Percentiles rank a stretch among this genome's conserved stretches.
Conservation (phyloP, 495 filamentous ascomycete genomes). For the Articulospora tetracladia region DNA sequence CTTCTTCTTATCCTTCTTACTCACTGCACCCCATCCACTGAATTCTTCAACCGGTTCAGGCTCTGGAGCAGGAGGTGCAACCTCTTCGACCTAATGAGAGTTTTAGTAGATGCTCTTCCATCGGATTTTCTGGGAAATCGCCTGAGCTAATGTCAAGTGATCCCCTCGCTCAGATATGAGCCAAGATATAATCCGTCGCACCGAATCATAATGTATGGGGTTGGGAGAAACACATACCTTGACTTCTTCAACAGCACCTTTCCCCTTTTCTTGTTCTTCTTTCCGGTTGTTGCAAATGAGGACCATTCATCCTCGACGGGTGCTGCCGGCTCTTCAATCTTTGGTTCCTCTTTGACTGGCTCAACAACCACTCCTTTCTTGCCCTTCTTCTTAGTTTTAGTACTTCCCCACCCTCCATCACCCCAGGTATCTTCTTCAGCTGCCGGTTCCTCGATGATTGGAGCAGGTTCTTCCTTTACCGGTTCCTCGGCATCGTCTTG, state of each 20-base stretch:
- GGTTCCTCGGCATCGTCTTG: constrained; percentile 19
- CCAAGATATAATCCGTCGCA: no score
- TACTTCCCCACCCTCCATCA: constrained; percentile 24
- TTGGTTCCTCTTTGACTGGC: constrained; percentile 10
- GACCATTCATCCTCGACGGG: constrained; percentile 10
- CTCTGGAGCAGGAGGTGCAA: neutral
- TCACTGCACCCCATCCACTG: constrained; percentile 20
- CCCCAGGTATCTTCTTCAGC: constrained; percentile 33
- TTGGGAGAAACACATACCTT: neutral
- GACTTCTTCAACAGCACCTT: constrained; percentile 23
- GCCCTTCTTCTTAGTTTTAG: constrained; percentile 24
- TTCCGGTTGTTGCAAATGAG: constrained; percentile 25
- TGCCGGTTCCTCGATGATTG: constrained; percentile 12
- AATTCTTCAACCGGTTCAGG: constrained; percentile 24
- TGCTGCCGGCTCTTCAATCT: constrained; percentile 12
- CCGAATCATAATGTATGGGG: no score
- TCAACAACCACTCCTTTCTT: constrained; percentile 12
- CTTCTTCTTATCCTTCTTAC: constrained; percentile 35
- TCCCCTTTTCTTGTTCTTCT: constrained; percentile 33
- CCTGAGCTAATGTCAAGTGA: neutral
- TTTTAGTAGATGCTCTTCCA: neutral
- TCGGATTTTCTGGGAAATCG: no score
- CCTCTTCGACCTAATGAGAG: neutral
- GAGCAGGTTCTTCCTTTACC: constrained; percentile 26
- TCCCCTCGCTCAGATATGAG: neutral